These are phyloP conservation scores for Coemansia guatemalensis DNA, from an alignment of 192 early-diverging fungal species.

Conservation along the genomic window DNA sequence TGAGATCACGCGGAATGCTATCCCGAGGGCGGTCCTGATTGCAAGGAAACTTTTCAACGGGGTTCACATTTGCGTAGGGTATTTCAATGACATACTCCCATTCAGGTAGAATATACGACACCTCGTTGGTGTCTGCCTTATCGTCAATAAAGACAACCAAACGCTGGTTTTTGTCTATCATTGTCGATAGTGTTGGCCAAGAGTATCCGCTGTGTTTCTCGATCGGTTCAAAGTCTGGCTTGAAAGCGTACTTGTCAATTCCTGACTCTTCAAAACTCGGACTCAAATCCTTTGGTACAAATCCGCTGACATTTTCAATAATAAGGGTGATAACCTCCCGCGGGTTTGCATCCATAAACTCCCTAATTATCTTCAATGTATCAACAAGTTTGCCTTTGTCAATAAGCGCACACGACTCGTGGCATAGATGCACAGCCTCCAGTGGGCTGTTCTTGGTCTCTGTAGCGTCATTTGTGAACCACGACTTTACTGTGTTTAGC, in stretches of 20 bases:
- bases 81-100: conserved; percentile 52
- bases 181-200: conserved; percentile 70
- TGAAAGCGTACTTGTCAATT: conserved; percentile 49
- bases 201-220: conserved; percentile 17
- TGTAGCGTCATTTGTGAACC: conserved; percentile 4
- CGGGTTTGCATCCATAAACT: conserved; percentile 66
- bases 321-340: conserved; percentile 77
- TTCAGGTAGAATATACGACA: conserved; percentile 49
- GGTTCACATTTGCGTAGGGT: conserved; percentile 39
- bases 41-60: conserved; percentile 36
- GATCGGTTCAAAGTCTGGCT: conserved; percentile 35
- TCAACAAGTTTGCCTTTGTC: conserved; percentile 61
- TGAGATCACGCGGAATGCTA: conserved; percentile 27
- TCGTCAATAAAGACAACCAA: conserved; percentile 66
- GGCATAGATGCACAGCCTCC: conserved; percentile 61
- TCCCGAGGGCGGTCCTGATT: conserved; percentile 44
- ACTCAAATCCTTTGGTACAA: conserved; percentile 52
- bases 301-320: conserved; percentile 63
- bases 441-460: background rate
- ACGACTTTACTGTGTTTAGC: background rate
- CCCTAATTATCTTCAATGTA: conserved; percentile 55
- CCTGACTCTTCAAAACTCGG: conserved; percentile 57
- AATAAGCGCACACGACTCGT: conserved; percentile 62
- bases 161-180: conserved; percentile 65
- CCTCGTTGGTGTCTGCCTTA: conserved; percentile 59